These are phyloP conservation scores for Trichoderma atrobrunneum DNA, from an alignment of 2,329 filamentous ascomycete species.

Conservation along the genomic window DNA sequence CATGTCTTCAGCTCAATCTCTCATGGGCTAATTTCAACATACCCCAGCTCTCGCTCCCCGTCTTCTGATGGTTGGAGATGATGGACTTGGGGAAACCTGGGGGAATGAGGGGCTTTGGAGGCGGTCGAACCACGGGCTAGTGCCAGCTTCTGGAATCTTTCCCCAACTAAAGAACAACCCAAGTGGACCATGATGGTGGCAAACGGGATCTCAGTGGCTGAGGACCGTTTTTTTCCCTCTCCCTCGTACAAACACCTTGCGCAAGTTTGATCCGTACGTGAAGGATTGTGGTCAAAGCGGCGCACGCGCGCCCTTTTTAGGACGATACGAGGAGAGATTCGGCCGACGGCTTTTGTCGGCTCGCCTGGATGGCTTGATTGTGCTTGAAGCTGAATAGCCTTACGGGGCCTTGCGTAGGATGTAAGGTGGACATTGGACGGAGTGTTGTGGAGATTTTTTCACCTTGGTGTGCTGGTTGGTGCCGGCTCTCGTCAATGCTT, in stretches of 20 bases:
- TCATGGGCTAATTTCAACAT: background rate
- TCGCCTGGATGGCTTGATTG: background rate
- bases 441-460: background rate
- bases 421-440: background rate
- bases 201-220: background rate
- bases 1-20: background rate
- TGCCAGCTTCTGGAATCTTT: slow-evolving; percentile 10
- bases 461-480: background rate
- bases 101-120: background rate
- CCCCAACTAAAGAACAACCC: background rate
- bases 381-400: background rate
- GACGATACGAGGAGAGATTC: background rate
- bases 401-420: background rate
- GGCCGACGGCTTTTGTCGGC: slow-evolving; percentile 1
- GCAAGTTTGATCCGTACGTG: background rate
- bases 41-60: background rate
- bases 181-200: slow-evolving; percentile 9
- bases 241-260: background rate
- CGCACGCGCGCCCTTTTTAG: background rate
- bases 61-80: background rate
- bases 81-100: slow-evolving; percentile 5
- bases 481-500: background rate
- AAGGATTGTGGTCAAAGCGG: background rate
- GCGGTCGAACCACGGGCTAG: background rate
- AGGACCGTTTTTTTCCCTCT: background rate